Base-by-base conservation (phyloP, 108 stramenopile genomes). In the Fragilaria radians region DNA sequence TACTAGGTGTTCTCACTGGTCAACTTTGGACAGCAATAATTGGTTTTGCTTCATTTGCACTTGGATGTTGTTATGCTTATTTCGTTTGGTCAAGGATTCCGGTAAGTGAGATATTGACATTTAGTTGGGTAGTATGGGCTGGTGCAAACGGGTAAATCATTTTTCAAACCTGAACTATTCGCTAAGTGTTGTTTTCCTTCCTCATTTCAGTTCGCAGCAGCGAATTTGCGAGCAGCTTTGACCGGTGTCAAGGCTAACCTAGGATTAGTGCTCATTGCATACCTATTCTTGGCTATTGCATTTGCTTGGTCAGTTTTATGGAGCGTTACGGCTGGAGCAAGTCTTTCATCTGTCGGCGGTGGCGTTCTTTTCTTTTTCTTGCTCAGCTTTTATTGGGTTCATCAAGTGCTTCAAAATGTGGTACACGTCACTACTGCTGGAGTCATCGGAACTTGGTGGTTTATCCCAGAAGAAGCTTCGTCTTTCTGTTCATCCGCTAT, bases 201-300 rank as follows among this genome's bases (percentile, higher is more conserved):
- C n/a, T n/a, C n/a, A n/a, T n/a, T n/a, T n/a, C n/a, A n/a, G n/a
- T 93, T 93, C 77, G 88, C 86, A 4, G 59, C 82, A 30, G 77
- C 82, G 25, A 95, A 89, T 45, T 68, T 92, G 30, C 59, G 71
- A 5, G 88, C 90, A 0, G 82, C 86, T 28, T 63, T 70, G 48
- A 86, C 86, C 2, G 94, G 87, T n/a, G 72, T 95, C 51, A 76
- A 71, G 53, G 60, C 76, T 28, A 89, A 93, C 54, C 47, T 71
- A 4, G 86, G 85, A 1, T 68, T 87, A 3, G 54, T 66, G 7
- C 22, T 75, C 28, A 69, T 80, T 45, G 85, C 91, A 9, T 86
- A 83, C 45, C 19, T 85, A 34, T 87, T 89, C 56, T 68, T 78
- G 27, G 32, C 65, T 1, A 23, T 91, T 27, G 82, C 82, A 0